Base-by-base conservation (phyloP, 805 yeast species). In the Lipomyces sp. region DNA sequence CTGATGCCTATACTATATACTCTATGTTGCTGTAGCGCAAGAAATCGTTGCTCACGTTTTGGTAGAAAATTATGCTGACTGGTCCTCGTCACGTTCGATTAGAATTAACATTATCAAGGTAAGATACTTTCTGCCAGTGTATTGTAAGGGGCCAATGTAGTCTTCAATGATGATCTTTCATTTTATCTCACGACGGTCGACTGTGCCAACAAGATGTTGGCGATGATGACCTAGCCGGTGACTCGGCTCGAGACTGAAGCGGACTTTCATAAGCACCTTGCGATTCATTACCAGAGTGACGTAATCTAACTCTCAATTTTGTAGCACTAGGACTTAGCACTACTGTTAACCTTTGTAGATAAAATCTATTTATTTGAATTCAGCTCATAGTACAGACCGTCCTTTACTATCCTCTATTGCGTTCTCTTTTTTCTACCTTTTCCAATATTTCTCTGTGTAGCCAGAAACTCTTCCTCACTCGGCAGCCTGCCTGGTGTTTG, bases 191-290 rank as follows among this genome's bases (percentile, higher is more conserved):
- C 86, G 86, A 84, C 86, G 86, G 86, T 84, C 86, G 81, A 83
- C 86, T 83, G 86, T 78, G 82, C 80, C 79, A 75, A 24, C 74
- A 77, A 76, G 78, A 63, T 67, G 57, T 77, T 77, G 79, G 78
- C 83, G 75, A 83, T 87, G 90, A 87, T 87, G 90, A 87, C 79
- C 83, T 69, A 77, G 90, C 90, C 90, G 84, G 84, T 87, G 90
- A 87, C 90, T 82, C 83, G 90, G 90, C 89, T 84, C 82, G 30
- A 42, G 48, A 42, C 48, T 42, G 48, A 42, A 42, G n/a, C 4
- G 6, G n/a, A 5, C n/a, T n/a, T 37, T 15, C 48, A n/a, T 42
- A 15, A 4, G 7, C 48, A 15, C 18, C 18, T 42, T 42, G 48
- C 18, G 24, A 18, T 15, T 42, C n/a, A 5, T n/a, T 42, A 42